phyloP scores from a whole-genome alignment of 495 filamentous ascomycete genomes.

The Polyplosphaeria fusca region DNA sequence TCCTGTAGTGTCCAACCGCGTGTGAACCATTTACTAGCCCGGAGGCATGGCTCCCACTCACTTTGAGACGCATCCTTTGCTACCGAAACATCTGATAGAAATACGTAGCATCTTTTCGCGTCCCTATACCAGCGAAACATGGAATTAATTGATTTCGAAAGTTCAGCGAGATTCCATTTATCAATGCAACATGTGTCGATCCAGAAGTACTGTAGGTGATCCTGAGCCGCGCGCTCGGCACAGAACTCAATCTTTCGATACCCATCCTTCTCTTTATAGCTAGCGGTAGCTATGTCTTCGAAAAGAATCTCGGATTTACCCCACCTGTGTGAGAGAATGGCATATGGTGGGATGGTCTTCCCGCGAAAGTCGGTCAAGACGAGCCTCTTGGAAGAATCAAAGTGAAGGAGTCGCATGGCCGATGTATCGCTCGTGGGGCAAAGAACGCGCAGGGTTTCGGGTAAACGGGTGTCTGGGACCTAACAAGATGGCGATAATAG shows the following conservation, averaged over 20 bases:
- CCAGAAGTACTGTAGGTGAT: no score
- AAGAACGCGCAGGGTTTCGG: slow-evolving; percentile 2
- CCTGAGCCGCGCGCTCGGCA: slow-evolving; percentile 16
- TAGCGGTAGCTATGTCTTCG: slow-evolving; percentile 1
- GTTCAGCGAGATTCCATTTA: slow-evolving; percentile 15
- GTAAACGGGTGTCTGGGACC: slow-evolving; percentile 1
- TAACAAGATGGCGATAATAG: no score
- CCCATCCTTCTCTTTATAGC: slow-evolving; percentile 8
- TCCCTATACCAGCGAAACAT: no score
- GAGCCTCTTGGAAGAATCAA: neutral
- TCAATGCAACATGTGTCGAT: slow-evolving; percentile 29
- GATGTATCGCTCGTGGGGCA: neutral
- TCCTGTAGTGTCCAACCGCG: no score
- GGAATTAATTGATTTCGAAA: no score
- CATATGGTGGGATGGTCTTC: slow-evolving; percentile 15
- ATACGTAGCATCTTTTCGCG: no score
- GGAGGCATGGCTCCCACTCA: no score
- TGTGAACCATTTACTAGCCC: no score
- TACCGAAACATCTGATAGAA: no score
- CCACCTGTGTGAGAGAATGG: no score
- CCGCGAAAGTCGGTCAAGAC: slow-evolving; percentile 6
- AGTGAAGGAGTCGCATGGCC: slow-evolving; percentile 16
- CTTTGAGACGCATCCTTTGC: no score
- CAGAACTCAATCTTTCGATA: slow-evolving; percentile 23
- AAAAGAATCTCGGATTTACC: slow-evolving; percentile 16